Percentiles rank a stretch among this genome's conserved stretches.
These are phyloP conservation scores for Silene latifolia DNA, from an alignment of 148 eudicot species.

Conservation along the genomic window DNA sequence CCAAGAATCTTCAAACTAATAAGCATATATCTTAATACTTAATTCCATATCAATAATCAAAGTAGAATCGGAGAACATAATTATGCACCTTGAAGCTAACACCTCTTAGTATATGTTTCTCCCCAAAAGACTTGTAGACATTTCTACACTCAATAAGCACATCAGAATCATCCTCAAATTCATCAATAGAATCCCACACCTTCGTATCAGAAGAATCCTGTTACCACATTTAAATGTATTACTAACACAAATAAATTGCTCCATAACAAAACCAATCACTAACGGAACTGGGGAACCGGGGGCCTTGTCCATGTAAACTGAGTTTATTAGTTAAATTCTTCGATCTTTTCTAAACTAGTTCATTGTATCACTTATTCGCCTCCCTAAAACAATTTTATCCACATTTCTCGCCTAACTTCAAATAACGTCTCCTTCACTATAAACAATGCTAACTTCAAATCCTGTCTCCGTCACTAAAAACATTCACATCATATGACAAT, in stretches of 20 bases:
- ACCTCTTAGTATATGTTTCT: constrained; percentile 83
- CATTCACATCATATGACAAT: background rate
- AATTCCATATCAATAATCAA: background rate
- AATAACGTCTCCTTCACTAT: too few species aligned
- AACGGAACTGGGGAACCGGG: too few species aligned
- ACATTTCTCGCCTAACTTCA: too few species aligned
- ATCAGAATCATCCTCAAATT: constrained; percentile 65
- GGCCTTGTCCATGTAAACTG: too few species aligned
- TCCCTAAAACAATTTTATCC: too few species aligned
- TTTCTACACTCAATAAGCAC: constrained; percentile 87
- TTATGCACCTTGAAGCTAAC: constrained; percentile 80
- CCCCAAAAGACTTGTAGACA: constrained; percentile 81
- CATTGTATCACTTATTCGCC: too few species aligned
- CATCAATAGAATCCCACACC: constrained; percentile 32
- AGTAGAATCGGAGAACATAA: background rate
- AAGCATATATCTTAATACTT: background rate
- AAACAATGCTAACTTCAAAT: too few species aligned
- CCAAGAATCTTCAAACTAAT: background rate
- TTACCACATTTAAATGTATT: background rate
- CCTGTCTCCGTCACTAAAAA: too few species aligned
- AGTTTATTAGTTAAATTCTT: too few species aligned
- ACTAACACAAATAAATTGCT: background rate
- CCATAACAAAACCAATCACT: background rate
- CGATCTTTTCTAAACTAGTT: background rate
- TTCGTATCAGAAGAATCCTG: constrained; percentile 47